Base-by-base conservation (phyloP, 2,329 filamentous ascomycete species). In the Herpotrichia juniperi region DNA sequence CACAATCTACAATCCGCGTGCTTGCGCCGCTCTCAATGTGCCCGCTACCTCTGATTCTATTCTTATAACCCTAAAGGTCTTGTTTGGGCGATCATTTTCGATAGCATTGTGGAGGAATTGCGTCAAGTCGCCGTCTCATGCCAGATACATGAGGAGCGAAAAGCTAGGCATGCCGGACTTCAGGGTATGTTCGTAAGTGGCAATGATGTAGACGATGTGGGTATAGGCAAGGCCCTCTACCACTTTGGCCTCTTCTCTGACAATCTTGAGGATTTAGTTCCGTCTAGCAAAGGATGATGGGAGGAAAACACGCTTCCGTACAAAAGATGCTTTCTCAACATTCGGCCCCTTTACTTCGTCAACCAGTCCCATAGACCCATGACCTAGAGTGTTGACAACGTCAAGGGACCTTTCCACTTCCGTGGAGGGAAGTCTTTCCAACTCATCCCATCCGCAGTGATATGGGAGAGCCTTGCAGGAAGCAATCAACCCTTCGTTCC, bases 1-100 rank as follows among this genome's bases (percentile, higher is more conserved):
- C 78, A 28, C 77, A 82, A 51, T 81, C 76, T 43, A 83, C 81
- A 1, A 80, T 82, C 45, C 79, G 79, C 57, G 80, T 77, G 62
- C 72, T 85, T n/a, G 82, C 82, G 28, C 82, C 83, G 0, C 66
- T 77, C 14, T 81, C 81, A n/a, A n/a, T n/a, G n/a, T n/a, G n/a
- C n/a, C n/a, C n/a, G n/a, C n/a, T n/a, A n/a, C n/a, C n/a, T n/a
- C n/a, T n/a, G n/a, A n/a, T n/a, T n/a, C n/a, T n/a, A n/a, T n/a
- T n/a, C n/a, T n/a, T n/a, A n/a, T n/a, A n/a, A n/a, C n/a, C n/a
- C n/a, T n/a, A n/a, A n/a, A n/a, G n/a, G n/a, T n/a, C n/a, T n/a
- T n/a, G n/a, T n/a, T n/a, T n/a, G n/a, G n/a, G n/a, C n/a, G n/a
- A n/a, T n/a, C n/a, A n/a, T n/a, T n/a, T n/a, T n/a, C n/a, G n/a